phyloP scores from a whole-genome alignment of 2,329 filamentous ascomycete species.

The Aspergillus ibericus region DNA sequence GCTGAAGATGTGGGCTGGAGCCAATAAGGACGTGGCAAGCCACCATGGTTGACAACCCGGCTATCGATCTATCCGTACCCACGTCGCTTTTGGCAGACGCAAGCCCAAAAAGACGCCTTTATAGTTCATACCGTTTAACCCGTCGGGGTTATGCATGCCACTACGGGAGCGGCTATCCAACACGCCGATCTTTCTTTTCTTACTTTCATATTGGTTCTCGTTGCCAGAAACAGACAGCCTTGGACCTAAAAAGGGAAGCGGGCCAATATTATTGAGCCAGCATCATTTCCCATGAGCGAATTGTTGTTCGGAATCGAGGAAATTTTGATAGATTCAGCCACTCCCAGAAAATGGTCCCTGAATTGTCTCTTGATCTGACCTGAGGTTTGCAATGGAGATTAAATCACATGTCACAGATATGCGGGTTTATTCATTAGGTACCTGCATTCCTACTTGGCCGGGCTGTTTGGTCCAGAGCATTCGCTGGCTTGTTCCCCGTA shows the following conservation, averaged over 20 bases:
- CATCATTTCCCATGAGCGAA: not conserved
- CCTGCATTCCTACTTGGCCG: too few species aligned
- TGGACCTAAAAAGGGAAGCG: not conserved
- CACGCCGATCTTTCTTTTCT: not conserved
- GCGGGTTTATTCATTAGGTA: too few species aligned
- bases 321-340: too few species aligned
- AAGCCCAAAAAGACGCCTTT: not conserved
- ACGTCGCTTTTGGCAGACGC: not conserved
- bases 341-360: too few species aligned
- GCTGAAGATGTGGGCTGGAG: too few species aligned
- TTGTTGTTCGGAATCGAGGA: not conserved
- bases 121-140: not conserved
- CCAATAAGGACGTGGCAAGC: not conserved
- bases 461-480: too few species aligned
- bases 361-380: too few species aligned
- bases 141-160: not conserved
- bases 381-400: too few species aligned
- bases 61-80: not conserved
- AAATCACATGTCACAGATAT: too few species aligned
- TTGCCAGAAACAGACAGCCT: not conserved
- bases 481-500: too few species aligned
- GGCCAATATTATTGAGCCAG: not conserved
- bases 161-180: not conserved
- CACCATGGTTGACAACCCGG: not conserved
- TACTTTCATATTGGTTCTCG: not conserved